Percentiles rank a stretch among this genome's conserved stretches.
phyloP scores from a whole-genome alignment of 495 filamentous ascomycete genomes.

The Hypoxylon subgilvum region DNA sequence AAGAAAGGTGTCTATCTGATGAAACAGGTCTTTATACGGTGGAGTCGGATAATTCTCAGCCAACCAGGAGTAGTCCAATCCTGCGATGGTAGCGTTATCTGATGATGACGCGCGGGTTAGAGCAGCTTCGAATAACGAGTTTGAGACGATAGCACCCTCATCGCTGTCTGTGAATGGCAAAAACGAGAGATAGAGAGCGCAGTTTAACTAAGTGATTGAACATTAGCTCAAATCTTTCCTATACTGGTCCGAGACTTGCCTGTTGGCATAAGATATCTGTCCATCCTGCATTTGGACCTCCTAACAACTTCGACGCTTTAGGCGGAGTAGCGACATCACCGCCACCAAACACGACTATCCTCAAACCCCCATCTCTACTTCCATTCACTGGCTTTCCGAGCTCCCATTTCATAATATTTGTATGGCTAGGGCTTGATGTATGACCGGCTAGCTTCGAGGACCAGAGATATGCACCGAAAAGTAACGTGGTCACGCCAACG shows the following conservation, averaged over 20 bases:
- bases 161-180: slow-evolving; percentile 33
- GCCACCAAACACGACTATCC: slow-evolving; percentile 44
- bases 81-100: slow-evolving; percentile 27
- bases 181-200: slow-evolving; percentile 42
- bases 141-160: slow-evolving; percentile 39
- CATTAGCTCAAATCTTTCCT: slow-evolving; percentile 7
- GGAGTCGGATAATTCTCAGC: slow-evolving; percentile 40
- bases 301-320: slow-evolving; percentile 12
- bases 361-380: slow-evolving; percentile 20
- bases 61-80: slow-evolving; percentile 48
- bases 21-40: slow-evolving; percentile 46
- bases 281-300: slow-evolving; percentile 26
- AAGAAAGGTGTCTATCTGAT: slow-evolving; percentile 51
- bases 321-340: slow-evolving; percentile 41
- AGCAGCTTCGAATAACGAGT: slow-evolving; percentile 40
- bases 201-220: slow-evolving; percentile 39
- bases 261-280: slow-evolving; percentile 39
- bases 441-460: slow-evolving; percentile 16
- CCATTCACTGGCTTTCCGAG: slow-evolving; percentile 11
- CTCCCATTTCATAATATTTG: slow-evolving; percentile 22
- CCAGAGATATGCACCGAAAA: slow-evolving; percentile 29
- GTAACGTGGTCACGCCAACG: slow-evolving; percentile 19
- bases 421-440: slow-evolving; percentile 11
- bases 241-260: slow-evolving; percentile 22
- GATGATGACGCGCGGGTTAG: slow-evolving; percentile 24